Base-by-base conservation (phyloP, 495 filamentous ascomycete genomes). In the Trichoderma virens region DNA sequence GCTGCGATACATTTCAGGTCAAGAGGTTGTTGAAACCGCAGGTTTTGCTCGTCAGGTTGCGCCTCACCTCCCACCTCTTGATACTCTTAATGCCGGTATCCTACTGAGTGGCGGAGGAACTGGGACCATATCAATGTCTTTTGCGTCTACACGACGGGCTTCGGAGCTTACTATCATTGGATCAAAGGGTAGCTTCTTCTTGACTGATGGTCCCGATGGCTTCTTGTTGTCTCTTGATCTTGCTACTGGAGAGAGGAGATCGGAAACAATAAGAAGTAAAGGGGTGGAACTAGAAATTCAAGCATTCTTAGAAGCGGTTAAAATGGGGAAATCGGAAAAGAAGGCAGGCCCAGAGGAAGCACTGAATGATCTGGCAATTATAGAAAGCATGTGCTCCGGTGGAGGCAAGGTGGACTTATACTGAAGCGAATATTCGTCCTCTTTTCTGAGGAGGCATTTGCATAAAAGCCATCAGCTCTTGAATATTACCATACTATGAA, bases 21-120 rank as follows among this genome's bases (percentile, higher is more conserved):
- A 80, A 11, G 78, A 73, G 2, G 75, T 73, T 39, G 67, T 90
- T 8, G 79, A 83, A 3, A 56, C 51, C 11, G 16, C 11, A 6
- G 87, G 86, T 1, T 85, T 87, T 65, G 84, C 86, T 3, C 69
- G 78, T 41, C 79, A 83, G 63, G 73, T 86, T 35, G 81, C 86
- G 67, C 66, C 74, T 32, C 81, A 92, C 73, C 79, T 94, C 5
- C 85, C 87, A 5, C 90, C 89, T 0, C 79, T 90, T 18, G 90
- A 93, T 69, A 91, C 89, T 0, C 78, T 92, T n/a, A 83, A 87
- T 71, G 87, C 88, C 4, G 76, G 83, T 0, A 70, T 85, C 60
- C 79, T 82, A 71, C 86, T 86, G 0, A 76, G 73, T 64, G 80
- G 78, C 41, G 89, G 90, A 3, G 80, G 80, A 23, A 82, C 82